Evolutionary conservation across 2,329 filamentous ascomycete species (phyloP).

Genomic region (Gyromitra esculenta): DNA sequence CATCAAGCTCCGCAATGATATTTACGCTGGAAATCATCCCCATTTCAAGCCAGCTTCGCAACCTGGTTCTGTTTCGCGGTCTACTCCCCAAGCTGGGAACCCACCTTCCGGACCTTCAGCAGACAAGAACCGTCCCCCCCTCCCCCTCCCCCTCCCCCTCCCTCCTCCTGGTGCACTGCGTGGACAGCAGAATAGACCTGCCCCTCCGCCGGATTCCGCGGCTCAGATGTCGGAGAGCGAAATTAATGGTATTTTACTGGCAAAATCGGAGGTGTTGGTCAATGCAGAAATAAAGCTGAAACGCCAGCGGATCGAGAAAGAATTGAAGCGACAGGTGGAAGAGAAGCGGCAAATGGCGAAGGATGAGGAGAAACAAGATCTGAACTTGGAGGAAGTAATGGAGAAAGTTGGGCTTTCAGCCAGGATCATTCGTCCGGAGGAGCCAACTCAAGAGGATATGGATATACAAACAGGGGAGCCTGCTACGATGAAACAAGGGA

Average conservation of each 20-base stretch:
- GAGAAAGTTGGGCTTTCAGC: slow-evolving; percentile 45
- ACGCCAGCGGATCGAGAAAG: slow-evolving; percentile 81
- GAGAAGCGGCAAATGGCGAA: slow-evolving; percentile 63
- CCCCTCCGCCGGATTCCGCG: slow-evolving; percentile 60
- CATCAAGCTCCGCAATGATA: slow-evolving; percentile 78
- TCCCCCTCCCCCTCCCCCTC: background rate
- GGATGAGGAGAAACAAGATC: slow-evolving; percentile 25
- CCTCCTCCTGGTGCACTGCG: slow-evolving; percentile 10
- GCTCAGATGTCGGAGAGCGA: slow-evolving; percentile 64
- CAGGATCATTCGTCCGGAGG: slow-evolving; percentile 31
- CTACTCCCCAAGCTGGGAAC: slow-evolving; percentile 40
- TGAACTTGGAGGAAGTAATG: slow-evolving; percentile 46
- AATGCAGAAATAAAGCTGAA: slow-evolving; percentile 82
- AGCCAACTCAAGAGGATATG: slow-evolving; percentile 28
- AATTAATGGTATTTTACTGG: slow-evolving; percentile 80
- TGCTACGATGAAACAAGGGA: slow-evolving; percentile 14
- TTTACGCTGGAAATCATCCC: slow-evolving; percentile 79
- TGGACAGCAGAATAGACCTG: slow-evolving; percentile 56
- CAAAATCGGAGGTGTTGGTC: slow-evolving; percentile 85
- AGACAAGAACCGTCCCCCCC: slow-evolving; percentile 29
- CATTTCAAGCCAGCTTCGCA: slow-evolving; percentile 68
- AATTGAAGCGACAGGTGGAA: slow-evolving; percentile 79
- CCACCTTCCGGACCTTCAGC: slow-evolving; percentile 25
- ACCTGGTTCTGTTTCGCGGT: slow-evolving; percentile 59
- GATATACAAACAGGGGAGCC: slow-evolving; percentile 39